A percentile compares a stretch with the other conserved stretches of the same genome.
Evolutionary conservation across 2,329 filamentous ascomycete species (phyloP).

Genomic region (Trichoderma koningii): DNA sequence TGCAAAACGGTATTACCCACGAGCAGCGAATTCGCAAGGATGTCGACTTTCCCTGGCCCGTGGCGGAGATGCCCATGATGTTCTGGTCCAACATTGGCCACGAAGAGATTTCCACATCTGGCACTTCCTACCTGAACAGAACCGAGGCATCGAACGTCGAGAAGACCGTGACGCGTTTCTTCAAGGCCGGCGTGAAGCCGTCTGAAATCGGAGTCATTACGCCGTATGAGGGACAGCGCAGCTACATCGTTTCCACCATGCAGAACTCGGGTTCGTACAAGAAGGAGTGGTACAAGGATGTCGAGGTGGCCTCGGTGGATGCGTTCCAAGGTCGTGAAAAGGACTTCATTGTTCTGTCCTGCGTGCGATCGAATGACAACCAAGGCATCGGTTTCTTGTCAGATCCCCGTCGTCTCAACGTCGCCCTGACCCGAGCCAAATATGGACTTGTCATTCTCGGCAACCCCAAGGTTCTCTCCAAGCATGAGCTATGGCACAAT

Average conservation of each 20-base stretch:
- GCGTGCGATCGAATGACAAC: constrained; percentile 97
- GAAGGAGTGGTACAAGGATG: constrained; percentile 98
- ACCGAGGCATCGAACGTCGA: constrained; percentile 97
- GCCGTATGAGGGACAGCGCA: constrained; percentile 96
- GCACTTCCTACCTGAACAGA: constrained; percentile 96
- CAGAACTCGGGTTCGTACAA: constrained; percentile 96
- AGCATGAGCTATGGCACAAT: constrained; percentile 97
- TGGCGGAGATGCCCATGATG: constrained; percentile 96
- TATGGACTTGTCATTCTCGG: constrained; percentile 95
- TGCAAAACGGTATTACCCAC: constrained; percentile 94
- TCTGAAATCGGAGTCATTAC: constrained; percentile 96
- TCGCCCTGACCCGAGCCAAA: constrained; percentile 94
- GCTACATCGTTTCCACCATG: constrained; percentile 99
- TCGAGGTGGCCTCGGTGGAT: constrained; percentile 97
- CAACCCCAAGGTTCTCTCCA: constrained; percentile 95
- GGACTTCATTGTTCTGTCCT: constrained; percentile 97
- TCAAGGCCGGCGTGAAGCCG: constrained; percentile 97
- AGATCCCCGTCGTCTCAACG: constrained; percentile 94
- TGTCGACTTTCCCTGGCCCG: constrained; percentile 97
- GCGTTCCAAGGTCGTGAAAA: constrained; percentile 99
- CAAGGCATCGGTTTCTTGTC: constrained; percentile 99
- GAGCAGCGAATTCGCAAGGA: constrained; percentile 86
- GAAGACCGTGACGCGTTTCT: constrained; percentile 97
- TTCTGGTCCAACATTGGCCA: constrained; percentile 99
- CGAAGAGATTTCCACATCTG: constrained; percentile 96